Evolutionary conservation across 352 stramenopile species (phyloP), one percentile per base, ranked within the genome.

Genomic region (Phytophthora megakarya): DNA sequence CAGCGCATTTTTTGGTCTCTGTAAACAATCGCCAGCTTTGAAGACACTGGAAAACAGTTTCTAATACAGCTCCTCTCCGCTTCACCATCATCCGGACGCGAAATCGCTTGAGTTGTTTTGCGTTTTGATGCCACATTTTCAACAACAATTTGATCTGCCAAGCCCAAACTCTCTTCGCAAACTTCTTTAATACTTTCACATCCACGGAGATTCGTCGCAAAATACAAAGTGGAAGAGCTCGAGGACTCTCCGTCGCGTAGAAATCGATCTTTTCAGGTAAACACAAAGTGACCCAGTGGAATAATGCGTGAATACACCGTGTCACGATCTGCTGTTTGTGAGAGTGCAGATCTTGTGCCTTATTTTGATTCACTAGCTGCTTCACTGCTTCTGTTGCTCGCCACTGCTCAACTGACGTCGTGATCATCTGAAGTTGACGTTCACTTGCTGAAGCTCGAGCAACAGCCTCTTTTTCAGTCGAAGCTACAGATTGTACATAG

Each of bases 331-430:
- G 46, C 7, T 75, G 70, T 0, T 61, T 61, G 12, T 32, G 54
- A 18, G 73, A 35, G 1, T 59, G 60, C 6, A 72, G 2, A 30
- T 80, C 56, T 1, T 75, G 70, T 0, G 53, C 25, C 28, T 72
- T 73, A 22, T 57, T 62, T 6, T 73, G 58, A 3, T 67, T 49
- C 8, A 72, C 56, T 6, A 86, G 67, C 1, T 62, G 56, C 7
- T 76, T 70, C 22, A 86, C 67, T 0, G 30, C 59, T 18, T 74
- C 65, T 13, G 73, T 57, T 9, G 73, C 75, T 37, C 62, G 75
- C 80, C 76, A 89, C 44, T 77, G 65, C 49, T 87, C 72, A 16
- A 86, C 80, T 7, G 48, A 61, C 4, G 55, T 76, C 18, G 68
- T 70, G 3, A 90, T 47, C n/a, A 75, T 37, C 33, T 76, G 60